Conservation (phyloP, 2,329 filamentous ascomycete species). For the Endocalyx cinctus region DNA sequence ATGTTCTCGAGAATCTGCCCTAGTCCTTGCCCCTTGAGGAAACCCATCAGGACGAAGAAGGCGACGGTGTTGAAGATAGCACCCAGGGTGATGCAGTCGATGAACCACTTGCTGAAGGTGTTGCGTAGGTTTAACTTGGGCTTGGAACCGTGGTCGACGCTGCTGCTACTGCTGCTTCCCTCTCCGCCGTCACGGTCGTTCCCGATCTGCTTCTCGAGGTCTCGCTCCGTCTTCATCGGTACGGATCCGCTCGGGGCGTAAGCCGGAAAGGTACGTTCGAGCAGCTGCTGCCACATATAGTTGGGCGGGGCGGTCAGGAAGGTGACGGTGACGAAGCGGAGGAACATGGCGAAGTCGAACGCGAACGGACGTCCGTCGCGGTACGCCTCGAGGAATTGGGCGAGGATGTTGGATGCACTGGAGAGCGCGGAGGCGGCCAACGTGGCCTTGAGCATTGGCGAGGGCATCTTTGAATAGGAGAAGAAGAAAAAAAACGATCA, state of each 20-base stretch:
- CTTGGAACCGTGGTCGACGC: conserved; percentile 13
- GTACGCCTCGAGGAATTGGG: conserved; percentile 49
- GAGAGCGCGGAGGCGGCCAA: conserved; percentile 49
- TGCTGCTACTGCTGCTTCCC: conserved; percentile 10
- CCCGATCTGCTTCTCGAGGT: conserved; percentile 23
- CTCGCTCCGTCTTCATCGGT: too few species aligned
- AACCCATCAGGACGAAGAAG: conserved; percentile 43
- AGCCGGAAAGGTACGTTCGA: conserved; percentile 50
- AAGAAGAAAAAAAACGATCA: too few species aligned
- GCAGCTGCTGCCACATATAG: conserved; percentile 53
- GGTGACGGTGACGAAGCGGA: conserved; percentile 50
- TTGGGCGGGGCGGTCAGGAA: conserved; percentile 52
- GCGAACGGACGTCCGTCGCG: conserved; percentile 35
- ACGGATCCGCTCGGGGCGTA: too few species aligned
- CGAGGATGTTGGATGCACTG: conserved; percentile 49
- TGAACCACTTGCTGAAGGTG: conserved; percentile 44
- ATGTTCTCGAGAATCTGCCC: conserved; percentile 35
- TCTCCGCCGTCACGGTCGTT: conserved; percentile 20
- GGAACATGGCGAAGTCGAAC: conserved; percentile 43
- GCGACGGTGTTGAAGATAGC: conserved; percentile 42
- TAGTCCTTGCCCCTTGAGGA: conserved; percentile 36
- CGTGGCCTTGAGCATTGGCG: conserved; percentile 48
- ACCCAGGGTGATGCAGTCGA: conserved; percentile 44
- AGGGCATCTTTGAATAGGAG: conserved; percentile 38
- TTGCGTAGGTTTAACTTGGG: conserved; percentile 36